Base-by-base conservation (phyloP, 441 rosid genomes). In the Erysimum cheiri region DNA sequence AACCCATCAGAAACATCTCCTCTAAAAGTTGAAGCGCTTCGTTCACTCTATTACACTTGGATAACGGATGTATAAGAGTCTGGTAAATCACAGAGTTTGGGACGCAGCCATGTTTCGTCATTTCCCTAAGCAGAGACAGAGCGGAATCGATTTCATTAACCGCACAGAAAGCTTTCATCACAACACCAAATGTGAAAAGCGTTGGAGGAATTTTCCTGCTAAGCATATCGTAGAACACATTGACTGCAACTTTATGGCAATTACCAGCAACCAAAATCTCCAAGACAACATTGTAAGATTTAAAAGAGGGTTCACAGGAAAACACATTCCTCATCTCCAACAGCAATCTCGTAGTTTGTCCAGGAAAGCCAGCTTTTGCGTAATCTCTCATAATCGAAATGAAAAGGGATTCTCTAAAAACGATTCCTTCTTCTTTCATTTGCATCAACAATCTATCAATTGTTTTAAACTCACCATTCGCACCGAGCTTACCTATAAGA, bases 1-100 rank as follows among this genome's bases (percentile, higher is more conserved):
- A 91, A 8, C 96, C 87, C 97, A 88, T 88, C 63, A 93, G 64
- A 72, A 91, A 75, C 98, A 93, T 89, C 80, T 91, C 96, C 49
- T 91, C 98, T 49, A 93, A 71, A 71, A 86, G 85, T 55, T 77
- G 87, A 74, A 82, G 67, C 7, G 93, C 86, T 40, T 93, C 97
- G 54, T 85, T 77, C 49, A 91, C 87, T 80, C 93, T 76, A 48
- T 78, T 79, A 40, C 77, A 73, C 82, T 85, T 84, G 0, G 88
- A 84, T 70, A 91, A 78, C 0, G 94, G 86, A 68, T 88, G 91
- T 63, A 91, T 93, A 37, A 93, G 82, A 56, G 91, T 87, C 75
- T 87, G 91, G 75, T 91, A 93, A 63, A 93, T 80, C 39, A 83
- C 60, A 0, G 96, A 85, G 79, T 85, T 89, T 0, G 96, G 96